Evolutionary conservation across 2,329 filamentous ascomycete species (phyloP), one percentile per base, ranked within the genome.

Genomic region (Exophiala bonariae): DNA sequence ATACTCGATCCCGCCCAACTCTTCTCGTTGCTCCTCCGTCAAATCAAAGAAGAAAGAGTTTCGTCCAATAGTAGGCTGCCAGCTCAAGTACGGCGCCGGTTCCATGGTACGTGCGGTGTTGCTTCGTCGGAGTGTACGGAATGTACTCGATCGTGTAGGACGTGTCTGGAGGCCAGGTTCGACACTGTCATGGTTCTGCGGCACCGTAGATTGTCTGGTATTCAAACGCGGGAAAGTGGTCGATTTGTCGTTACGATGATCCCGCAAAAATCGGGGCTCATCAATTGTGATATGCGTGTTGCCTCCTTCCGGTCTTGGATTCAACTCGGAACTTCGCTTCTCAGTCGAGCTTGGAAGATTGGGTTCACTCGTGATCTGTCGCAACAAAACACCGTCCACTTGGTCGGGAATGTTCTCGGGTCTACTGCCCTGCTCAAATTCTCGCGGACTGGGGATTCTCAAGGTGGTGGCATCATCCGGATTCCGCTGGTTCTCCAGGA

Each of bases 1-100:
- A 63, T 99, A 99, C 66, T 99, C 93, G 54, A 99, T 96, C 16
- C 93, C 93, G 9, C 93, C 93, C 2, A 99, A 73, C 67, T 99
- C 93, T 63, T 99, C 91, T 56, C 93, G 82, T 68, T 99, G 90
- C 55, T 93, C 89, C 57, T 95, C 86, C 0, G 86, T 88, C 55
- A 99, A 69, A 57, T 91, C 89, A 10, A 93, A 79, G 62, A 97
- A 99, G 30, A 88, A 86, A 9, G 92, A 97, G 66, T 99, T 99
- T 54, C 93, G 83, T 18, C 87, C 92, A 44, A 96, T 80, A 0
- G 93, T 99, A 2, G 93, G 89, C 50, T 91, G 85, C 80, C 89
- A 97, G 66, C 89, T 96, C 41, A 99, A 79, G 66, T 99, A 99
- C 0, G 93, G 93, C 72, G 89, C 23, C 1, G 77, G 76, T 19